Evolutionary conservation across 1,284 basidiomycete species (phyloP), one percentile per base, ranked within the genome.

Genomic region (Heterobasidion irregulare): DNA sequence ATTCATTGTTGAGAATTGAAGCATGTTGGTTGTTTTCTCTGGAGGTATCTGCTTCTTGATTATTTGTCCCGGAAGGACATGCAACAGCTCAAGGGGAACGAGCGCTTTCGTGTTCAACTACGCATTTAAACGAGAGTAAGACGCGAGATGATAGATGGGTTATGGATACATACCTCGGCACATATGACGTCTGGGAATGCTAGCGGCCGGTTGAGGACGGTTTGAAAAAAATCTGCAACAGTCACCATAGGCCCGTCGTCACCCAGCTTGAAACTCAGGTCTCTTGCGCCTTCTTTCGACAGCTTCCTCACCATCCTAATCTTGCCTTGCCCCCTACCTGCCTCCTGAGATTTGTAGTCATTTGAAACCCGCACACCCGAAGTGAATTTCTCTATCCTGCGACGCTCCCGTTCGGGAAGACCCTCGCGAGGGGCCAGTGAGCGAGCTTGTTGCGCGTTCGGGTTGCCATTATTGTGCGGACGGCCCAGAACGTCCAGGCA

Each of bases 1-100:
- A 55, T 67, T 75, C 68, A 84, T 86, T 0, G 87, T 89, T 0
- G 88, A 81, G 62, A 90, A 90, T 0, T 80, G 77, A 1, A 89
- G 73, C 8, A 89, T 82, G 8, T 80, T 76, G 55, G 76, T 80
- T 0, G 81, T 84, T 62, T 82, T 80, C 57, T 87, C 82, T 0
- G 81, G 72, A 0, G 87, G 86, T 1, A 90, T 75, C 58, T 84
- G 84, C 62, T 85, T 87, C 46, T 83, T 74, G 79, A 89, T 83
- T 48, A 89, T 82, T 61, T 91, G 89, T 0, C 88, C 88, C 0
- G 77, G 70, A 0, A 76, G 75, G 4, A 91, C 82, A 0, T 62
- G 68, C 62, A 87, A 89, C 1, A 85, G 66, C 64, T 91, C 88
- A 2, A 89, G 64, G 0, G 88, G 86, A 15, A 89, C 75, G 48